These are phyloP conservation scores for Venturia aucupariae DNA, from an alignment of 2,329 filamentous ascomycete species.

Conservation along the genomic window DNA sequence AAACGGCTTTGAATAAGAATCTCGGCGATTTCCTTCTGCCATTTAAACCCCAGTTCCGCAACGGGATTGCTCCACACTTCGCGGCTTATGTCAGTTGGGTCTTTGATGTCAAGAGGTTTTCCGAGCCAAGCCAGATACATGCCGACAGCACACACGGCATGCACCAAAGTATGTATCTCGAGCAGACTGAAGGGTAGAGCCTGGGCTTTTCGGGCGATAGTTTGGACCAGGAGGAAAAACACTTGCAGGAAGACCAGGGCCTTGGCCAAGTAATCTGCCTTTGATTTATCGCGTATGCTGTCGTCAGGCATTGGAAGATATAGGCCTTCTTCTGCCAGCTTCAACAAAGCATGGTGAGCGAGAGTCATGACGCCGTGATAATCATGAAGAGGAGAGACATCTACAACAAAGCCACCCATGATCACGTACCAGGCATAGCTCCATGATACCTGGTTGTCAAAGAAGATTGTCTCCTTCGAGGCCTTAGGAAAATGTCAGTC, in stretches of 20 bases:
- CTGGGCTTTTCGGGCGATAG: slow-evolving; percentile 24
- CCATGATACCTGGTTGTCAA: slow-evolving; percentile 9
- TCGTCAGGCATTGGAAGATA: slow-evolving; percentile 16
- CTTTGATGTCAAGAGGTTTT: slow-evolving; percentile 25
- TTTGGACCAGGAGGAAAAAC: slow-evolving; percentile 31
- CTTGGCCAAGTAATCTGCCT: slow-evolving; percentile 20
- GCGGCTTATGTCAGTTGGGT: slow-evolving; percentile 13
- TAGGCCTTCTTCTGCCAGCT: slow-evolving; percentile 18
- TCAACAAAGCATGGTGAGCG: slow-evolving; percentile 17
- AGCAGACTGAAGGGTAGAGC: slow-evolving; percentile 30
- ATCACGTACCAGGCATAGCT: slow-evolving; percentile 20
- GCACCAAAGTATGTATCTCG: slow-evolving; percentile 29
- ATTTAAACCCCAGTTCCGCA: neutral
- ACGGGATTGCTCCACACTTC: neutral
- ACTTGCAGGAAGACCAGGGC: slow-evolving; percentile 30
- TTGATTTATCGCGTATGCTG: slow-evolving; percentile 20
- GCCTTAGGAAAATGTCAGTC: neutral
- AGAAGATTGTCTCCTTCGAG: neutral
- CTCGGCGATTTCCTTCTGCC: neutral
- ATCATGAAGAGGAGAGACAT: neutral
- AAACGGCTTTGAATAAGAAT: too few species aligned
- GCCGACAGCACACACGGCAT: slow-evolving; percentile 27
- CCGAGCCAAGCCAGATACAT: slow-evolving; percentile 28
- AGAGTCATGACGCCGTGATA: slow-evolving; percentile 15
- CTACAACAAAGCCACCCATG: slow-evolving; percentile 15